Percentiles rank a stretch among this genome's conserved stretches.
Conservation (phyloP, 116 monocot species). For the Dioscorea cayenensis region DNA sequence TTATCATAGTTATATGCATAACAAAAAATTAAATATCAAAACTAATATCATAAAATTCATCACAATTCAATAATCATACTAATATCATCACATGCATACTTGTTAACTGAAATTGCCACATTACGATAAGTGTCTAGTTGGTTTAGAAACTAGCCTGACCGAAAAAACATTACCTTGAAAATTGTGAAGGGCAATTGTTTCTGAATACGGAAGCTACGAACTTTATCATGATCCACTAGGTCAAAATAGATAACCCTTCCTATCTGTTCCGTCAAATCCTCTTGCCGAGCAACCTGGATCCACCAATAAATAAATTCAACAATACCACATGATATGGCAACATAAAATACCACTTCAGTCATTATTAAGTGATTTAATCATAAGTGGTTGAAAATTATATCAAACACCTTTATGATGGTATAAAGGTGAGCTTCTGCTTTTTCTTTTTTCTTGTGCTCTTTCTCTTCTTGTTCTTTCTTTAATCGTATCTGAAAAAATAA, state of each 20-base stretch:
- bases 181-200: constrained; percentile 74
- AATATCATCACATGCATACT: no score
- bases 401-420: constrained; percentile 85
- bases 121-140: no score
- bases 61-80: no score
- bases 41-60: no score
- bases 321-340: not conserved
- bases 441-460: constrained; percentile 94
- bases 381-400: not conserved
- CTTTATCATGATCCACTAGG: constrained; percentile 97
- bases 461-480: constrained; percentile 98
- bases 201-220: constrained; percentile 87
- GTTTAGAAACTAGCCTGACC: no score
- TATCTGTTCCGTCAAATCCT: constrained; percentile 80
- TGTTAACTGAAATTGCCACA: no score
- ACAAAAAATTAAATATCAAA: no score
- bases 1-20: no score
- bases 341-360: not conserved
- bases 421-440: constrained; percentile 98
- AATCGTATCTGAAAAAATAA: constrained; percentile 66
- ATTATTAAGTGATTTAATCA: not conserved
- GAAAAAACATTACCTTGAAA: constrained; percentile 71
- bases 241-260: constrained; percentile 96
- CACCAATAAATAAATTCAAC: not conserved
- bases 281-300: constrained; percentile 80